These are phyloP conservation scores for Lentinus tigrinus DNA, from an alignment of 768 basidiomycete species.

Conservation along the genomic window DNA sequence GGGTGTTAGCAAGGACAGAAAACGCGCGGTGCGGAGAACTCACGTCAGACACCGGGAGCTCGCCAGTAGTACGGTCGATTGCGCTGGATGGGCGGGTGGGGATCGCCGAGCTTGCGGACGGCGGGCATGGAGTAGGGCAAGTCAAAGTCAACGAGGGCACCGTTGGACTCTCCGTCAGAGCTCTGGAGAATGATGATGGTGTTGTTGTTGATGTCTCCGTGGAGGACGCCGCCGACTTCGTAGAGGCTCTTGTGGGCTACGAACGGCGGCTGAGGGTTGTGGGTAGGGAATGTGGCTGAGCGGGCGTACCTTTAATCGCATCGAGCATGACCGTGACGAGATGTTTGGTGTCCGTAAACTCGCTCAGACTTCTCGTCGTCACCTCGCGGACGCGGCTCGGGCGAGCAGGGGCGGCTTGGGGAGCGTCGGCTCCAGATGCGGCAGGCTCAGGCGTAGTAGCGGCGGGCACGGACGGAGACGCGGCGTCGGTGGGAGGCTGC, in stretches of 20 bases:
- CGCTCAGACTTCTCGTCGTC: neutral
- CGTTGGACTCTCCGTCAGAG: neutral
- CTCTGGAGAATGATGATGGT: neutral
- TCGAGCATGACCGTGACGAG: neutral
- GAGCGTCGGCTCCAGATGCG: neutral
- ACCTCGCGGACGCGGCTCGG: neutral
- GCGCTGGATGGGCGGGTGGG: too few species aligned
- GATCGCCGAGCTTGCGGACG: too few species aligned
- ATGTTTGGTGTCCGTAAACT: neutral
- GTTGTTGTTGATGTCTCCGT: constrained; percentile 3
- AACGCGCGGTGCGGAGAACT: too few species aligned
- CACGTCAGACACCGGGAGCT: too few species aligned
- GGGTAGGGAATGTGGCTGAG: neutral
- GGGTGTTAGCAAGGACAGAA: too few species aligned
- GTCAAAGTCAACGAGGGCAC: neutral
- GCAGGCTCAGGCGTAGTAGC: neutral
- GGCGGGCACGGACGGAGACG: neutral
- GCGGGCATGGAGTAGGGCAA: neutral
- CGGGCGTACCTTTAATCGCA: neutral
- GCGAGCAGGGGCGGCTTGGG: neutral
- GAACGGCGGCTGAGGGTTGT: neutral
- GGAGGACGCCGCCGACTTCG: neutral
- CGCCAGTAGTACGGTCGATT: too few species aligned
- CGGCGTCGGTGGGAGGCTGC: neutral
- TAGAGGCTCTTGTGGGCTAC: neutral